These are phyloP conservation scores for Talaromyces pinophilus DNA, from an alignment of 2,329 filamentous ascomycete species.

Conservation along the genomic window DNA sequence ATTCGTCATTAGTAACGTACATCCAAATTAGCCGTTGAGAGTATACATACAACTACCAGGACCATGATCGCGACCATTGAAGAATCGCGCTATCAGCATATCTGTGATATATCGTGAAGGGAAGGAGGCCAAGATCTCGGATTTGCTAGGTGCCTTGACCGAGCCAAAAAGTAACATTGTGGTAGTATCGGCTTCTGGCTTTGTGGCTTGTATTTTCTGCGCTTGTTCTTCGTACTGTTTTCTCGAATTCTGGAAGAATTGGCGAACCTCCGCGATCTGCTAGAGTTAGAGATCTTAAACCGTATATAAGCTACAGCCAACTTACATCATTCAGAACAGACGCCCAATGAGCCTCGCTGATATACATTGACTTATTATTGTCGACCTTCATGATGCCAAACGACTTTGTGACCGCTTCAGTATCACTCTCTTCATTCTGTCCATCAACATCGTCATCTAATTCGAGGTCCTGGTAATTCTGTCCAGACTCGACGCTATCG, in stretches of 20 bases:
- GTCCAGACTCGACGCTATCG: slow-evolving; percentile 42
- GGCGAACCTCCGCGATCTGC: slow-evolving; percentile 87
- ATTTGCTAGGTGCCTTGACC: slow-evolving; percentile 66
- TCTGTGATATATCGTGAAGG: slow-evolving; percentile 82
- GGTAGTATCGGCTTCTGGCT: slow-evolving; percentile 54
- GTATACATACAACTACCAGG: slow-evolving; percentile 58
- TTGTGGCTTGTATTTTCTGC: slow-evolving; percentile 70
- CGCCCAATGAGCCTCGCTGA: slow-evolving; percentile 83
- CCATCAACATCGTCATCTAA: slow-evolving; percentile 59
- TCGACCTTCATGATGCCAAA: slow-evolving; percentile 83
- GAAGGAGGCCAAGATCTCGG: slow-evolving; percentile 76
- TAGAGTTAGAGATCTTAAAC: not conserved
- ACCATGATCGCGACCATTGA: slow-evolving; percentile 73
- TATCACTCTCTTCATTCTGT: slow-evolving; percentile 62
- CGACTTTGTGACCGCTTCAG: slow-evolving; percentile 69
- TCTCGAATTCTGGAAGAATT: slow-evolving; percentile 82
- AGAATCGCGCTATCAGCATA: slow-evolving; percentile 82
- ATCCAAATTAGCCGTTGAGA: not conserved
- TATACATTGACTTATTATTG: slow-evolving; percentile 74
- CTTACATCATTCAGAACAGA: slow-evolving; percentile 69
- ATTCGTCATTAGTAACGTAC: slow-evolving; percentile 21
- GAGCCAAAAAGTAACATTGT: slow-evolving; percentile 79
- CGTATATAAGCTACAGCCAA: slow-evolving; percentile 3
- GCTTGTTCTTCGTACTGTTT: slow-evolving; percentile 84
- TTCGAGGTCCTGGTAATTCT: slow-evolving; percentile 39